Conservation (phyloP, 2,329 filamentous ascomycete species). For the Exophiala spinifera region DNA sequence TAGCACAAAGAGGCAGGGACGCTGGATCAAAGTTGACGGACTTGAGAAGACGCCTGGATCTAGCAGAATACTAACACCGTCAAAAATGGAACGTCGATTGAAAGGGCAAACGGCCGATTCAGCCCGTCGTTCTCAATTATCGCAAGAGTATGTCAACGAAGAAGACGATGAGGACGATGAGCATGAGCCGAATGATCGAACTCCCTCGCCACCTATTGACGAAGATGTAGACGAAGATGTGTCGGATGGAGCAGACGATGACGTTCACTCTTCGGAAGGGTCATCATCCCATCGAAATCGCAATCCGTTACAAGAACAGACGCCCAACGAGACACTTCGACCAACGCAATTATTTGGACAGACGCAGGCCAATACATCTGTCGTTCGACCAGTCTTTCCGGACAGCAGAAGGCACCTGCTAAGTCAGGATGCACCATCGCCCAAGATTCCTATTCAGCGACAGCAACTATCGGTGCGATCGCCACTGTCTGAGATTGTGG, state of each 20-base stretch:
- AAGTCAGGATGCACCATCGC: constrained; percentile 24
- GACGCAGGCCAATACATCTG: constrained; percentile 26
- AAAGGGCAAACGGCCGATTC: background rate
- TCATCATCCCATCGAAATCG: background rate
- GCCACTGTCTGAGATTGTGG: constrained; percentile 14
- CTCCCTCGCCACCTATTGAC: background rate
- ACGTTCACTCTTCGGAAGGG: background rate
- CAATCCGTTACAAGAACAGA: constrained; percentile 17
- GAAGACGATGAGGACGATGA: constrained; percentile 20
- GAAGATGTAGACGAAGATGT: constrained; percentile 10
- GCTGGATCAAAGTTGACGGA: constrained; percentile 16
- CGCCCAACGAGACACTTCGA: constrained; percentile 13
- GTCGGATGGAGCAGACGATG: constrained; percentile 15
- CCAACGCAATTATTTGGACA: constrained; percentile 22
- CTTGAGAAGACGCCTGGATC: constrained; percentile 17
- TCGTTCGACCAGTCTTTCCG: constrained; percentile 6
- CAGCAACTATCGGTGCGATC: constrained; percentile 9
- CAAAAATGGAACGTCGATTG: constrained; percentile 24
- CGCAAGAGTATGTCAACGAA: constrained; percentile 5
- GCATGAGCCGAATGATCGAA: constrained; percentile 6
- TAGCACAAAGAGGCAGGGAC: constrained; percentile 14
- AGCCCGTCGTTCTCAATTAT: constrained; percentile 4
- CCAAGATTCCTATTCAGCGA: constrained; percentile 21
- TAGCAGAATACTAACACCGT: constrained; percentile 18
- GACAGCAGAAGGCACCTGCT: background rate